Percentiles rank a stretch among this genome's conserved stretches.
These are phyloP conservation scores for Withania somnifera DNA, from an alignment of 305 asterid species.

Conservation along the genomic window DNA sequence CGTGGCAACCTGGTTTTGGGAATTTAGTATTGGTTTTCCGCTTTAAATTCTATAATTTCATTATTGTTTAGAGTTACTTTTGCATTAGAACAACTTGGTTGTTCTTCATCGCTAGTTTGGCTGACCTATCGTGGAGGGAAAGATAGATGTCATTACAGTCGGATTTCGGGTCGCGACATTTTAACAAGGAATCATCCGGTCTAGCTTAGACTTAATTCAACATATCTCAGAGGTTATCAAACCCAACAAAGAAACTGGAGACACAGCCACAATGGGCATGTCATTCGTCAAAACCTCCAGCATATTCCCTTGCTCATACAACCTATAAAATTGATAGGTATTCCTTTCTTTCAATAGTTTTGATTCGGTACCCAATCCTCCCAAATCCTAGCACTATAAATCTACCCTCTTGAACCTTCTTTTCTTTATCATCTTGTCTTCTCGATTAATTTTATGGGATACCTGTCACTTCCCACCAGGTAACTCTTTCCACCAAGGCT, in stretches of 20 bases:
- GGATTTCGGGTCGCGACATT: no score
- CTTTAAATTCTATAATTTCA: no score
- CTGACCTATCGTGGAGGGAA: no score
- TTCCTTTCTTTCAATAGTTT: not conserved
- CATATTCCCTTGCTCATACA: not conserved
- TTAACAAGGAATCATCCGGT: not conserved
- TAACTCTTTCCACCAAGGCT: no score
- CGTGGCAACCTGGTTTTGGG: no score
- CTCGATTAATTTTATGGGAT: no score
- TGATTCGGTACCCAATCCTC: not conserved
- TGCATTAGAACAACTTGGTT: no score
- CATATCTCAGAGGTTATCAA: not conserved
- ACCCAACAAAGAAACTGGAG: not conserved
- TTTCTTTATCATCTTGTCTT: not conserved
- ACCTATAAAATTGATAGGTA: not conserved
- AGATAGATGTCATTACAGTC: no score
- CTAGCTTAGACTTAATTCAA: not conserved
- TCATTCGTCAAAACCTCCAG: not conserved
- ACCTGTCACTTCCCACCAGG: no score
- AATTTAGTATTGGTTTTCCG: no score
- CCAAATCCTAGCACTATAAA: not conserved
- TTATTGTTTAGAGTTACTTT: no score
- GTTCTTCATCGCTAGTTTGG: no score
- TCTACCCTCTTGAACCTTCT: not conserved
- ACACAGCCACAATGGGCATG: not conserved